Evolutionary conservation across 208 protist genomes (phyloP), one percentile per base, ranked within the genome.

Genomic region (Acanthamoeba sp.): DNA sequence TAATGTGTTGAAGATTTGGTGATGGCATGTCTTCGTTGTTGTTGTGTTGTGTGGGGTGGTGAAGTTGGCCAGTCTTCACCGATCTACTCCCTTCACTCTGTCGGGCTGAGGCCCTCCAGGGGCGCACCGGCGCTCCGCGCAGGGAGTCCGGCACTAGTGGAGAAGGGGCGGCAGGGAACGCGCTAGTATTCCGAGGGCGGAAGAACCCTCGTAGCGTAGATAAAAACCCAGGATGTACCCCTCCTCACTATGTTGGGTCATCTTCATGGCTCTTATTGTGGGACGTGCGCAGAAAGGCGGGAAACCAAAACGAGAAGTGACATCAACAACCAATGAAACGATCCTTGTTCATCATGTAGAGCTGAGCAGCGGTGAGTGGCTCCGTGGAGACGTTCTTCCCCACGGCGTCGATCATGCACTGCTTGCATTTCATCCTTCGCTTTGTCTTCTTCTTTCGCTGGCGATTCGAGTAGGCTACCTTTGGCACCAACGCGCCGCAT

Each of bases 361-460:
- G 40, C 24, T 45, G 27, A 57, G 76, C 76, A 24, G 76, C 36
- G 42, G 76, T 32, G 24, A 55, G 76, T 22, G 42, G 76, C 40
- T 84, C 42, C 1, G 18, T 55, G 36, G 27, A 24, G 29, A 20
- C 42, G 36, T 55, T 45, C 76, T 84, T 84, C 16, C 76, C 76
- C 40, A 84, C 76, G 16, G 76, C 76, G 16, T 84, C 76, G 20
- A n/a, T 10, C 76, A 84, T 84, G 76, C 76, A 84, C 40, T 14
- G 7, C 42, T 84, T 84, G 76, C 76, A 84, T 24, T 84, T 84
- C 76, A 45, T 45, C 18, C 76, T 45, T 27, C 14, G 24, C 42
- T 84, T 84, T 7, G 18, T 16, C 9, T 84, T 84, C 76, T 84
- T 84, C 76, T 84, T 84, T n/a, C 76, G 76, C 42, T 84, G 76